Conservation (phyloP, 2,329 filamentous ascomycete species). For the Orbilia oligospora region DNA sequence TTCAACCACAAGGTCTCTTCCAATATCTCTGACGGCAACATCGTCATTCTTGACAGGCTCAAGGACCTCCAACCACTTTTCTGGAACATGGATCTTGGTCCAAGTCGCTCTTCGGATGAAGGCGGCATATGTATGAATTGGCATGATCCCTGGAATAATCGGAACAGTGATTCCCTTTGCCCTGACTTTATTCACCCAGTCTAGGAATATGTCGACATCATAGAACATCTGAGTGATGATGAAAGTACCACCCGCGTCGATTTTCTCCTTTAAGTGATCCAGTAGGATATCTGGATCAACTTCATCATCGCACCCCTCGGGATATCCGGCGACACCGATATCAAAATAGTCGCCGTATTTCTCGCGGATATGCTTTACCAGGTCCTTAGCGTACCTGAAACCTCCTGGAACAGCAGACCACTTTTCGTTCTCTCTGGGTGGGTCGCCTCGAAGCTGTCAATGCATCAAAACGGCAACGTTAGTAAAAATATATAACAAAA, state of each 20-base stretch:
- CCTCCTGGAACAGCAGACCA: constrained; percentile 90
- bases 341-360: constrained; percentile 92
- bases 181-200: constrained; percentile 89
- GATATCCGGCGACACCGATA: constrained; percentile 96
- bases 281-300: constrained; percentile 86
- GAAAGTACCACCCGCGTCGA: constrained; percentile 92
- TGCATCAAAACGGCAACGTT: not conserved
- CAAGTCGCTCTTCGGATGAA: constrained; percentile 92
- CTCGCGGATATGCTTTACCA: constrained; percentile 85
- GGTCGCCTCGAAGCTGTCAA: constrained; percentile 81
- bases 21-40: constrained; percentile 88
- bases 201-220: constrained; percentile 93
- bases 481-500: too few species aligned
- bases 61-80: constrained; percentile 82
- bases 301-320: constrained; percentile 95
- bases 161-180: constrained; percentile 86
- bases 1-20: constrained; percentile 86
- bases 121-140: constrained; percentile 93
- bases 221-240: constrained; percentile 99
- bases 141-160: constrained; percentile 90
- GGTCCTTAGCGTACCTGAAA: constrained; percentile 92
- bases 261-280: constrained; percentile 95
- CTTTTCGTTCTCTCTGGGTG: constrained; percentile 90
- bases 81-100: constrained; percentile 87
- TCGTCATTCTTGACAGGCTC: constrained; percentile 98